A percentile compares a stretch with the other conserved stretches of the same genome.
These are phyloP conservation scores for Mycena pura DNA, from an alignment of 768 basidiomycete genomes.

Conservation along the genomic window DNA sequence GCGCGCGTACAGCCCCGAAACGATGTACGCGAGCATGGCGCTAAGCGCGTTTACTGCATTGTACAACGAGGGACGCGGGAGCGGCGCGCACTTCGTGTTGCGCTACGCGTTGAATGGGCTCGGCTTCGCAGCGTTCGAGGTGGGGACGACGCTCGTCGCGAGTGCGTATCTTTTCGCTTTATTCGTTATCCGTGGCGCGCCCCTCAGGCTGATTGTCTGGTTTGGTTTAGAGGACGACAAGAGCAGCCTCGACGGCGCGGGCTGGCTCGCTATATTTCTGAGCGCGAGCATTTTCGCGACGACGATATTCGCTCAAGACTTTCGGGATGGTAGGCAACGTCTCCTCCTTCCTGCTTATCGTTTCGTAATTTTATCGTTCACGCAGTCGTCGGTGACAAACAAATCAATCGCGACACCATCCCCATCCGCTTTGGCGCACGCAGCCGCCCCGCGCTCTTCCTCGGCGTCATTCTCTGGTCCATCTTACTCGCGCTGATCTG, in stretches of 20 bases:
- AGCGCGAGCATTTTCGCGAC: constrained; percentile 49
- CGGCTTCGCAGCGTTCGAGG: constrained; percentile 44
- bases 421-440: constrained; percentile 53
- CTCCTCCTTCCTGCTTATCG: too few relatives aligned
- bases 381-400: constrained; percentile 46
- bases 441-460: constrained; percentile 41
- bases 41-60: constrained; percentile 36
- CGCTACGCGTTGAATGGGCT: constrained; percentile 47
- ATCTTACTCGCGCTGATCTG: constrained; percentile 40
- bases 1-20: constrained; percentile 35
- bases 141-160: constrained; percentile 46
- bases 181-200: too few relatives aligned
- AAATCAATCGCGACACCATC: constrained; percentile 48
- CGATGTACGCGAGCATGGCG: constrained; percentile 42
- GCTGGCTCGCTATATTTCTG: constrained; percentile 39
- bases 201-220: too few relatives aligned
- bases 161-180: constrained; percentile 34
- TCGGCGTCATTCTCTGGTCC: constrained; percentile 47
- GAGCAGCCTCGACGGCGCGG: constrained; percentile 35
- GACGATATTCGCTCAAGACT: constrained; percentile 57
- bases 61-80: constrained; percentile 47
- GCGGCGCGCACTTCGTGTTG: constrained; percentile 42
- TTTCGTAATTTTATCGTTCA: too few relatives aligned
- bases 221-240: too few relatives aligned
- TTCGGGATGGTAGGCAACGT: constrained; percentile 41